Conservation (phyloP, 2,329 filamentous ascomycete species). For the Aphanoascus verrucosus region DNA sequence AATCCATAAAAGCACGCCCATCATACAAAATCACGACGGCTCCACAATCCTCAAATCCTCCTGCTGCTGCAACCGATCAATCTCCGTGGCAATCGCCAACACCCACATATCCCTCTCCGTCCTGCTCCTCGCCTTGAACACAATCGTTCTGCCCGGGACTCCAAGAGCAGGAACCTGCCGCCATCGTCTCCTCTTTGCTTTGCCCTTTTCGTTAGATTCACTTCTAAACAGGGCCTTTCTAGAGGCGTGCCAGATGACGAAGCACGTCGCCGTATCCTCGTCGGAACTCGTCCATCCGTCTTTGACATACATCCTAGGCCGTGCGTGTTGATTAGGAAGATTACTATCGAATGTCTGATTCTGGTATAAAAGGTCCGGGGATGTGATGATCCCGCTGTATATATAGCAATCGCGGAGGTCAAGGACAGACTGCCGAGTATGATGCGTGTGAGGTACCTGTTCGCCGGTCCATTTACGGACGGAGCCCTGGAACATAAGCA, state of each 20-base stretch:
- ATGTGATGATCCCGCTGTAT: conserved; percentile 53
- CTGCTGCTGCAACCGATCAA: conserved; percentile 46
- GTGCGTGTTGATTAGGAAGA: conserved; percentile 47
- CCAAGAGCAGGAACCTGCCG: conserved; percentile 52
- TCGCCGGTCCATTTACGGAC: conserved; percentile 46
- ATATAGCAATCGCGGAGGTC: conserved; percentile 55
- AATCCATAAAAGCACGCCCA: neutral
- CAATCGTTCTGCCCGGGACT: conserved; percentile 50
- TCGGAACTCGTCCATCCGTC: conserved; percentile 53
- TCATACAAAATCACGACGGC: conserved; percentile 3
- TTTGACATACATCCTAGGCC: conserved; percentile 50
- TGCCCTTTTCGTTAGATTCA: conserved; percentile 25
- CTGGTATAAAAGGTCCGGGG: conserved; percentile 52
- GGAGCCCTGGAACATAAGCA: conserved; percentile 53
- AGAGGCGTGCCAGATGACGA: conserved; percentile 55
- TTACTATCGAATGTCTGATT: conserved; percentile 56
- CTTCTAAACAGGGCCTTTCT: conserved; percentile 47
- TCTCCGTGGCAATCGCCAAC: conserved; percentile 54
- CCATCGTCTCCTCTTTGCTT: conserved; percentile 34
- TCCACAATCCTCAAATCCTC: conserved; percentile 42
- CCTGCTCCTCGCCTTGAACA: conserved; percentile 55
- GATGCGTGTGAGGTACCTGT: conserved; percentile 50
- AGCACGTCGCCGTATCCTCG: conserved; percentile 56
- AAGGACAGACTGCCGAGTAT: conserved; percentile 49
- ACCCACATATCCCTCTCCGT: conserved; percentile 60